Evolutionary conservation across 352 stramenopile species (phyloP).

Genomic region (Phytophthora vignae): DNA sequence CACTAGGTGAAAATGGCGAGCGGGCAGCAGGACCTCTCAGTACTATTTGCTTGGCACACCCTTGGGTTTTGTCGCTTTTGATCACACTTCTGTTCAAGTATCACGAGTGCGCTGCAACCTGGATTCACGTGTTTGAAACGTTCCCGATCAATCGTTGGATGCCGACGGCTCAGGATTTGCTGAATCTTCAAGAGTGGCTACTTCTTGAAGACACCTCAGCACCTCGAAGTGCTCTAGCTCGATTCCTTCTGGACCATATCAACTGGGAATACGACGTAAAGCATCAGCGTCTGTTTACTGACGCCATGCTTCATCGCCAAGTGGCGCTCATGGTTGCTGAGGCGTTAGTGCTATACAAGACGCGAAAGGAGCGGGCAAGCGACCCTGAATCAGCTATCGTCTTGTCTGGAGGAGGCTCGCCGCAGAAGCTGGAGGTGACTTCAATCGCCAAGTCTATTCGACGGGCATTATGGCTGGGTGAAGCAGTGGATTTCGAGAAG

Average conservation of each 20-base stretch:
- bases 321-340: constrained; percentile 83
- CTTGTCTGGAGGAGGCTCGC: constrained; percentile 52
- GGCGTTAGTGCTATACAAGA: constrained; percentile 76
- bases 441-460: constrained; percentile 81
- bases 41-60: constrained; percentile 69
- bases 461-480: constrained; percentile 69
- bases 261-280: constrained; percentile 90
- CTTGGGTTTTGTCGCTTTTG: constrained; percentile 68
- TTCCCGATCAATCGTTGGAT: constrained; percentile 89
- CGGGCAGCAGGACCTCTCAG: constrained; percentile 60
- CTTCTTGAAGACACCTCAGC: constrained; percentile 75
- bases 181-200: constrained; percentile 83
- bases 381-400: constrained; percentile 52
- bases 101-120: constrained; percentile 79
- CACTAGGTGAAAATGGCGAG: constrained; percentile 59
- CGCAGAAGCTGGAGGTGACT: constrained; percentile 60
- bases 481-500: constrained; percentile 78
- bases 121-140: constrained; percentile 87
- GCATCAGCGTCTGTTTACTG: constrained; percentile 65
- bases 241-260: constrained; percentile 84
- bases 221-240: constrained; percentile 65
- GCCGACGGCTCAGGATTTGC: constrained; percentile 67
- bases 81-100: constrained; percentile 79
- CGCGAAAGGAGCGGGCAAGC: constrained; percentile 43
- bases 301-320: constrained; percentile 76